Percentiles rank a stretch among this genome's conserved stretches.
These are phyloP conservation scores for Lichenothelia convexa DNA, from an alignment of 495 filamentous ascomycete species.

Conservation along the genomic window DNA sequence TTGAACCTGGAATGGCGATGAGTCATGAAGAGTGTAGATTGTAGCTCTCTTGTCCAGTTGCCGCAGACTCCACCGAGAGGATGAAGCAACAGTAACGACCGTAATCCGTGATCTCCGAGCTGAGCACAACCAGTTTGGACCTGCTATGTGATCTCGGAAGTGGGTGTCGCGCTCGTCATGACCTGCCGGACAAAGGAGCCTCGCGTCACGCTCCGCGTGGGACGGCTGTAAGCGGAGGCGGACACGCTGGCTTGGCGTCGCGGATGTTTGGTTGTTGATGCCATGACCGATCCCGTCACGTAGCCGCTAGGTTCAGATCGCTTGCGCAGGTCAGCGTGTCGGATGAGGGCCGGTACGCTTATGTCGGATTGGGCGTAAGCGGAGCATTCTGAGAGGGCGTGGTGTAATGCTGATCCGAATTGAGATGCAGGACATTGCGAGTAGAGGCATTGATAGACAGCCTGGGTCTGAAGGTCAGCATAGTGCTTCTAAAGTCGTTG, in stretches of 20 bases:
- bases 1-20: too few species aligned
- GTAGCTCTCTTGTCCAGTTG: too few species aligned
- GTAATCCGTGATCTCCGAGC: too few species aligned
- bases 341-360: slow-evolving; percentile 10
- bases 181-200: not conserved
- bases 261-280: slow-evolving; percentile 4
- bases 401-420: slow-evolving; percentile 21
- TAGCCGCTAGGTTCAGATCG: too few species aligned
- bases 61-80: too few species aligned
- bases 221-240: slow-evolving; percentile 5
- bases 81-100: too few species aligned
- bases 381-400: slow-evolving; percentile 17
- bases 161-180: too few species aligned
- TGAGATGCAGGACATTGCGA: slow-evolving; percentile 24
- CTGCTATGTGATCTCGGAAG: too few species aligned
- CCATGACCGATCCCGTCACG: slow-evolving; percentile 6
- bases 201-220: slow-evolving; percentile 8
- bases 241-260: slow-evolving; percentile 8
- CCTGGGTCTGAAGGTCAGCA: slow-evolving; percentile 9
- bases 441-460: slow-evolving; percentile 24
- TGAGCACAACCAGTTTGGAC: too few species aligned
- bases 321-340: slow-evolving; percentile 12
- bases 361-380: slow-evolving; percentile 2
- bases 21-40: too few species aligned
- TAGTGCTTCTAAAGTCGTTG: not conserved